phyloP scores from a whole-genome alignment of 768 basidiomycete genomes.

The Asterophora parasitica region DNA sequence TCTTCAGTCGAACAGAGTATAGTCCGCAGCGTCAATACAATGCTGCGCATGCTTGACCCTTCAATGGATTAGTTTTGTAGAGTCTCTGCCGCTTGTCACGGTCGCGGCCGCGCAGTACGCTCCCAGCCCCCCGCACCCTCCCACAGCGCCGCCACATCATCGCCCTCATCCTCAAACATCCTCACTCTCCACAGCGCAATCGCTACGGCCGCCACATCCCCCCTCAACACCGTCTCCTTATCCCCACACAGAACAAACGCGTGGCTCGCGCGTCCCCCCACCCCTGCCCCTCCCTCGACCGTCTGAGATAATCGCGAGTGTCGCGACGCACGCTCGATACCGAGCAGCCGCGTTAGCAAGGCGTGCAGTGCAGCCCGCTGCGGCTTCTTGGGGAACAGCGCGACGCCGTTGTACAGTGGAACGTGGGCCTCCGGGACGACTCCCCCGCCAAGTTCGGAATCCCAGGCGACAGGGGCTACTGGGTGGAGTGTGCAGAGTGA shows the following conservation, averaged over 20 bases:
- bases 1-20: too few relatives aligned
- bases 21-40: too few relatives aligned
- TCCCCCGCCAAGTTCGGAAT: neutral
- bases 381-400: constrained; percentile 55
- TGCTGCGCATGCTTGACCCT: too few relatives aligned
- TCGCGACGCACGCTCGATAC: constrained; percentile 35
- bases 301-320: neutral
- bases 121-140: constrained; percentile 13
- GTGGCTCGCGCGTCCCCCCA: constrained; percentile 41
- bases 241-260: constrained; percentile 64
- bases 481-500: constrained; percentile 8
- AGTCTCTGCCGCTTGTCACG: neutral
- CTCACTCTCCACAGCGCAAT: constrained; percentile 76
- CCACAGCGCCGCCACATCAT: constrained; percentile 25
- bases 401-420: constrained; percentile 66
- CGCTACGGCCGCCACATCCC: constrained; percentile 59
- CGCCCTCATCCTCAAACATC: constrained; percentile 67
- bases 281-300: neutral
- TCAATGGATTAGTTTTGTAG: too few relatives aligned
- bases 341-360: constrained; percentile 42
- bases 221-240: constrained; percentile 41
- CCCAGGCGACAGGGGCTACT: neutral
- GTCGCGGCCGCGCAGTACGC: neutral
- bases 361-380: constrained; percentile 60
- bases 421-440: constrained; percentile 24